Evolutionary conservation across 2,329 filamentous ascomycete genomes (phyloP).

Genomic region (Cladorrhinum sp.): DNA sequence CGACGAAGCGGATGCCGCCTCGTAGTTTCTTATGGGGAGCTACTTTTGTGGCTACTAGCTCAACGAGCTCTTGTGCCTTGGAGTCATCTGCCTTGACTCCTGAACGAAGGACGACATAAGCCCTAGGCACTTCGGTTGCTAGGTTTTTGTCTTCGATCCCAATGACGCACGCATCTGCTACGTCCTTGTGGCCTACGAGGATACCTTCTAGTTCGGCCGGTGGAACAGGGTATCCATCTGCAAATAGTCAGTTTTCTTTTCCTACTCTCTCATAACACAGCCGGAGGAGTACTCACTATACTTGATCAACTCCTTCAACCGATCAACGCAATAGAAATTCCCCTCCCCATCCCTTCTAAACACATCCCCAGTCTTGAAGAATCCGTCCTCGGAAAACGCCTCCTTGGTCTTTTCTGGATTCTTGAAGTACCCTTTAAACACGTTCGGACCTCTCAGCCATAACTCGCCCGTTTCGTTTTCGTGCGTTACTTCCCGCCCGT

Average conservation of each 20-base stretch:
- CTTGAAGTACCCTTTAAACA: conserved; percentile 77
- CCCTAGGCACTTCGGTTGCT: conserved; percentile 67
- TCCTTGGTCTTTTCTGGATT: conserved; percentile 68
- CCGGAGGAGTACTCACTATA: conserved; percentile 44
- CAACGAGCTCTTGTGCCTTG: conserved; percentile 39
- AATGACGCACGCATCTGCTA: conserved; percentile 60
- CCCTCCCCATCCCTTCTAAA: conserved; percentile 73
- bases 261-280: neutral
- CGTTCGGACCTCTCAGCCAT: conserved; percentile 75
- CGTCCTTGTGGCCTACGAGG: conserved; percentile 41
- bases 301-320: conserved; percentile 67
- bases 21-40: conserved; percentile 62
- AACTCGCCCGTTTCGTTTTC: conserved; percentile 63
- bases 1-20: conserved; percentile 67
- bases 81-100: conserved; percentile 36
- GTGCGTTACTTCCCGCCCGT: conserved; percentile 52
- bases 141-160: conserved; percentile 58
- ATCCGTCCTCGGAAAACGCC: conserved; percentile 72
- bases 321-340: conserved; percentile 88
- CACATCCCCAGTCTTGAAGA: conserved; percentile 88
- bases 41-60: conserved; percentile 38
- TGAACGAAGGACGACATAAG: conserved; percentile 54
- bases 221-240: conserved; percentile 68
- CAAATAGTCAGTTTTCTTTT: too few relatives aligned
- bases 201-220: conserved; percentile 62